phyloP scores from a whole-genome alignment of 768 basidiomycete genomes.

The Cubamyces sp. region DNA sequence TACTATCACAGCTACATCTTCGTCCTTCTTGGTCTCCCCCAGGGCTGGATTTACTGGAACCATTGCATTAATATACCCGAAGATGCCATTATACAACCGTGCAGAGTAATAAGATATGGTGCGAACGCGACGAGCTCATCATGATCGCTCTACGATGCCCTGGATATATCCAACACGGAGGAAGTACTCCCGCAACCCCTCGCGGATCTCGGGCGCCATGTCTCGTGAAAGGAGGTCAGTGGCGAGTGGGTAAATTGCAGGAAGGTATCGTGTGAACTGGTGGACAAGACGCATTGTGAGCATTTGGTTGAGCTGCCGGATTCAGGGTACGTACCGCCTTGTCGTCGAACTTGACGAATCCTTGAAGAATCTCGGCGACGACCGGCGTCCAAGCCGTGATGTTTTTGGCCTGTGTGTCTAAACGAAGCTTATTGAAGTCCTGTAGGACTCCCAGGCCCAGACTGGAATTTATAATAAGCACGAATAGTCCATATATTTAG shows the following conservation, averaged over 20 bases:
- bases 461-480: slow-evolving; percentile 44
- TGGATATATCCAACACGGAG: slow-evolving; percentile 64
- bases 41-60: slow-evolving; percentile 15
- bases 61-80: slow-evolving; percentile 31
- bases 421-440: slow-evolving; percentile 87
- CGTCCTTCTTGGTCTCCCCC: slow-evolving; percentile 6
- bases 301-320: not conserved
- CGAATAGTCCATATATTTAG: not conserved
- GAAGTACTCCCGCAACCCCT: slow-evolving; percentile 79
- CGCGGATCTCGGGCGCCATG: slow-evolving; percentile 79
- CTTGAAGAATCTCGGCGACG: slow-evolving; percentile 90
- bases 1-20: not conserved
- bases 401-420: slow-evolving; percentile 93
- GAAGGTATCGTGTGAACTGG: slow-evolving; percentile 89
- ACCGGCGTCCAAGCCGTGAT: slow-evolving; percentile 99
- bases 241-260: slow-evolving; percentile 88
- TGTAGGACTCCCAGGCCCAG: slow-evolving; percentile 86
- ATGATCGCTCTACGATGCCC: slow-evolving; percentile 35
- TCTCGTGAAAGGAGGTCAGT: slow-evolving; percentile 87
- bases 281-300: slow-evolving; percentile 10
- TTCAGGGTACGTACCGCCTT: slow-evolving; percentile 68
- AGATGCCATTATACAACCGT: slow-evolving; percentile 31
- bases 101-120: slow-evolving; percentile 29
- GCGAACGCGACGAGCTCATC: slow-evolving; percentile 21
- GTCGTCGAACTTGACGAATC: slow-evolving; percentile 88